These are phyloP conservation scores for Amniculicola lignicola DNA, from an alignment of 495 filamentous ascomycete species.

Conservation along the genomic window DNA sequence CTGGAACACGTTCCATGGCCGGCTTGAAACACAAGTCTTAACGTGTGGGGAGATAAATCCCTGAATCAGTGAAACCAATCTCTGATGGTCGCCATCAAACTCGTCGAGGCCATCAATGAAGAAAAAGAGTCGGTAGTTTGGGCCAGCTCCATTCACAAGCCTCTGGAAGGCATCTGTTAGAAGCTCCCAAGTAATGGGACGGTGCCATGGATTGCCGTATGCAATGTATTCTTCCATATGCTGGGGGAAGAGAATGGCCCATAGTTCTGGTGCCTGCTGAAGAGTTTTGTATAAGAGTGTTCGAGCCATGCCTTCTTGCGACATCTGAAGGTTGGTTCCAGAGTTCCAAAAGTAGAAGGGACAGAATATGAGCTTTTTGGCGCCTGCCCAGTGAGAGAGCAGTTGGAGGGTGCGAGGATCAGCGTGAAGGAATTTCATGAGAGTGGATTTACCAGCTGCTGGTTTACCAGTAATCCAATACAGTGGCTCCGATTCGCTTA, in stretches of 20 bases:
- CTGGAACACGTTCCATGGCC: constrained; percentile 28
- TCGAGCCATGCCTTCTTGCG: constrained; percentile 18
- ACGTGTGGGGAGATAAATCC: not conserved
- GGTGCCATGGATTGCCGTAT: not conserved
- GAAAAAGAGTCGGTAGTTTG: constrained; percentile 13
- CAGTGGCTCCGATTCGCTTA: not conserved
- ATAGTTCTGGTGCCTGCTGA: not conserved
- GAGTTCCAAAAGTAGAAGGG: constrained; percentile 29
- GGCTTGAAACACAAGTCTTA: constrained; percentile 23
- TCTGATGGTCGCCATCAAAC: constrained; percentile 10
- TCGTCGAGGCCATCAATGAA: constrained; percentile 31
- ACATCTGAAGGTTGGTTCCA: constrained; percentile 22
- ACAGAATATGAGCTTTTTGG: constrained; percentile 4
- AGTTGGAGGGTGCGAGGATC: constrained; percentile 6
- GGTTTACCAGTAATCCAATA: constrained; percentile 31
- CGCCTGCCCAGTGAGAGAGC: constrained; percentile 4
- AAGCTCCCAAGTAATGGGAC: not conserved
- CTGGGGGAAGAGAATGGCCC: constrained; percentile 2
- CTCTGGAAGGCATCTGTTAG: not conserved
- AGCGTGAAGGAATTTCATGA: constrained; percentile 24
- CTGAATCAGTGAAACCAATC: constrained; percentile 4
- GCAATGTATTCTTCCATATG: constrained; percentile 10
- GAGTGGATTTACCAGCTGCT: constrained; percentile 23
- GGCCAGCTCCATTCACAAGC: not conserved
- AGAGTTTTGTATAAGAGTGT: constrained; percentile 12